Base-by-base conservation (phyloP, 495 filamentous ascomycete genomes). In the Hypomontagnella submonticulosa region DNA sequence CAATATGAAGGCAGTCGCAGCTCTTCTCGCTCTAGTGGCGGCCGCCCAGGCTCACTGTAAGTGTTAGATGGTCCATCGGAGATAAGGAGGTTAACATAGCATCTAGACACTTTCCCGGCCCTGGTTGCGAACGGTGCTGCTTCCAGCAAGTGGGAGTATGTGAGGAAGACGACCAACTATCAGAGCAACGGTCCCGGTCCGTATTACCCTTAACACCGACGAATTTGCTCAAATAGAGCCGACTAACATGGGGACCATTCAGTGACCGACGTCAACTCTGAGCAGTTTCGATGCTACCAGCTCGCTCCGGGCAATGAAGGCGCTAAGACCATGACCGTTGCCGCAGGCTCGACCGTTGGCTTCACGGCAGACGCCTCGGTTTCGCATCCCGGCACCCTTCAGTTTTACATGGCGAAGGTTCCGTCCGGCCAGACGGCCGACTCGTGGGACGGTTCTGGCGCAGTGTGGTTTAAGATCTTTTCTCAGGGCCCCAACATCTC, bases 381-480 rank as follows among this genome's bases (percentile, higher is more conserved):
- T 43, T 75, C 74, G 10, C 80, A 81, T 60, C 79, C 76, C 3
- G 78, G 80, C 1, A 74, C 76, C 3, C 70, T 78, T 3, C 67
- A 74, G 16, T 67, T 75, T 37, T 80, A 76, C 58, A 76, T 83
- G 76, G 79, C 80, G 49, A 79, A 80, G 52, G 82, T 79, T 4
- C 76, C 79, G 0, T 56, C 73, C 0, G 75, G 75, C 3, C 60
- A 76, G 55, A 79, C 76, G 20, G 71, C 79, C 4, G 75, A 74
- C 27, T 76, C 68, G 4, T 84, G 79, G 63, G 81, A 83, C 27
- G 80, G 75, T n/a, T 68, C 74, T 3, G 79, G 79, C 10, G 50
- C 70, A 0, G 77, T 67, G 6, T 82, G 80, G 78, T 84, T 82
- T 68, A 84, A 84, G 73, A 79, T 84, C 55, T 76, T 76, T 48